These are phyloP conservation scores for Mallotus japonicus DNA, from an alignment of 441 rosid species.

Conservation along the genomic window DNA sequence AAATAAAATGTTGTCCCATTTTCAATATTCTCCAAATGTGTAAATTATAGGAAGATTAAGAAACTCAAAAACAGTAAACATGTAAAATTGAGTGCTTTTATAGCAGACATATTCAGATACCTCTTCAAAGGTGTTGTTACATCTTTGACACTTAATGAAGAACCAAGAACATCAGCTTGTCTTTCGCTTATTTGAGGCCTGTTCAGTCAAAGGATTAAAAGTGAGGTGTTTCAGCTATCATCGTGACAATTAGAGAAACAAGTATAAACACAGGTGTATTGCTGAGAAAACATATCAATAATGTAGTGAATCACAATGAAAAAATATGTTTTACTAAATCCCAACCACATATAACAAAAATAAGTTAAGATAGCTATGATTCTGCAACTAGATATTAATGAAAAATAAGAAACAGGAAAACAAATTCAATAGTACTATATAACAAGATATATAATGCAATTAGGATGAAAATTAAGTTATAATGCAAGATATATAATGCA, in stretches of 20 bases:
- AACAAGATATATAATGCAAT: background rate
- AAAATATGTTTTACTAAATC: background rate
- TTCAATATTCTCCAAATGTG: background rate
- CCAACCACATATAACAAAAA: background rate
- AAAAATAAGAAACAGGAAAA: background rate
- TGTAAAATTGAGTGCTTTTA: constrained; percentile 1
- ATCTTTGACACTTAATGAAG: constrained; percentile 43
- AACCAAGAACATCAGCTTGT: constrained; percentile 21
- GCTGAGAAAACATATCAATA: too few relatives aligned
- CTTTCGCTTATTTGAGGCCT: constrained; percentile 39
- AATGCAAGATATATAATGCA: too few relatives aligned
- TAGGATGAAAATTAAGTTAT: background rate
- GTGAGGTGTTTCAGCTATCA: background rate
- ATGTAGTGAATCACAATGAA: background rate
- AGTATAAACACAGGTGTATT: too few relatives aligned
- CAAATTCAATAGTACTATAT: background rate
- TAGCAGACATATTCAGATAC: constrained; percentile 36
- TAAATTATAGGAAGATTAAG: background rate
- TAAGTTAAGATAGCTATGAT: background rate
- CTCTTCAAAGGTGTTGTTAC: constrained; percentile 62
- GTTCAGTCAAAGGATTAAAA: constrained; percentile 21
- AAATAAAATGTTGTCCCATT: background rate
- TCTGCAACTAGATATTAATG: background rate
- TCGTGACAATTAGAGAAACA: background rate
- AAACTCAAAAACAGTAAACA: background rate